A percentile compares a stretch with the other conserved stretches of the same genome.
Conservation (phyloP, 345 rosid genomes). For the Dipteronia sinensis region DNA sequence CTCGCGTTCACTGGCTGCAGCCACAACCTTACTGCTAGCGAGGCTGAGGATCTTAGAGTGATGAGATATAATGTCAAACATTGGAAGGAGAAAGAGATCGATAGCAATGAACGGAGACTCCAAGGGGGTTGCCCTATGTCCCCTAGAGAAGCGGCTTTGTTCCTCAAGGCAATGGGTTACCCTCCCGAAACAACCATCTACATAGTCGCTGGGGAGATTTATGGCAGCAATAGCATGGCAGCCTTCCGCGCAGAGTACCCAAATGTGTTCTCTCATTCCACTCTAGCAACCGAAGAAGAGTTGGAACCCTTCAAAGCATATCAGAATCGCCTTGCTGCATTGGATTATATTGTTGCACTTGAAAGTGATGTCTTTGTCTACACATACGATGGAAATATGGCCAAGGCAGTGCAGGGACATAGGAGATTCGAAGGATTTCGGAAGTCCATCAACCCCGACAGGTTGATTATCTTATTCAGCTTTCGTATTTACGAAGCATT, state of each 20-base stretch:
- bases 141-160: slow-evolving; percentile 93
- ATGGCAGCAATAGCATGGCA: slow-evolving; percentile 78
- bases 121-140: slow-evolving; percentile 99
- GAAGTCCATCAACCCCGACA: slow-evolving; percentile 85
- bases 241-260: slow-evolving; percentile 79
- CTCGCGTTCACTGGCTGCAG: slow-evolving; percentile 97
- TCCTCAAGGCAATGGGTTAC: slow-evolving; percentile 95
- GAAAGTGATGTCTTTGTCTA: slow-evolving; percentile 93
- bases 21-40: slow-evolving; percentile 77
- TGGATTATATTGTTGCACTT: slow-evolving; percentile 87
- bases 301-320: slow-evolving; percentile 66
- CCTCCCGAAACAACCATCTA: slow-evolving; percentile 82
- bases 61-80: slow-evolving; percentile 86
- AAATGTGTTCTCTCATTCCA: slow-evolving; percentile 75
- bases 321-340: slow-evolving; percentile 92
- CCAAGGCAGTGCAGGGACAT: slow-evolving; percentile 97
- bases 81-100: slow-evolving; percentile 99
- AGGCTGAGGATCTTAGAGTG: slow-evolving; percentile 68
- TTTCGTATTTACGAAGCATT: background rate
- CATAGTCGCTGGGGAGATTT: slow-evolving; percentile 91
- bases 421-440: slow-evolving; percentile 82
- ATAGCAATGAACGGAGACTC: slow-evolving; percentile 59
- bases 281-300: slow-evolving; percentile 81
- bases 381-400: slow-evolving; percentile 97
- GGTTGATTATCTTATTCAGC: slow-evolving; percentile 34